Percentiles rank a stretch among this genome's conserved stretches.
phyloP scores from a whole-genome alignment of 257 asterid species.

The Capsicum baccatum region DNA sequence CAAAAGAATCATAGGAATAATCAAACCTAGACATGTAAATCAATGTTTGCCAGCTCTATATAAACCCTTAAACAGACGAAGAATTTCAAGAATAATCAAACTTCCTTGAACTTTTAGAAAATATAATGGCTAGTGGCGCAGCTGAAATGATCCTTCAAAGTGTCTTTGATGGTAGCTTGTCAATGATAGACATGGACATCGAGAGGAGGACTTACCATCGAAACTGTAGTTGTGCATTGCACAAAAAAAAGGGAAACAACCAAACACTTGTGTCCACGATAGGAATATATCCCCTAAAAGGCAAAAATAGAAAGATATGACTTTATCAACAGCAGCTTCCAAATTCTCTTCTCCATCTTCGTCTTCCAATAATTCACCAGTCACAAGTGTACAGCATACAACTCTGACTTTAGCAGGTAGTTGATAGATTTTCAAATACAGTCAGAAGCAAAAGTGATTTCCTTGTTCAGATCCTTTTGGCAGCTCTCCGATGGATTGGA shows the following conservation, averaged over 20 bases:
- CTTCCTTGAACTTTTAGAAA: neutral
- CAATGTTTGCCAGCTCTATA: constrained; percentile 32
- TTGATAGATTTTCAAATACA: neutral
- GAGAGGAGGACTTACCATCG: constrained; percentile 52
- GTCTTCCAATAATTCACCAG: neutral
- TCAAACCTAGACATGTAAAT: neutral
- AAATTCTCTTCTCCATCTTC: neutral
- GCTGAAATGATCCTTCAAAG: constrained; percentile 37
- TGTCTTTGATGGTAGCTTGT: constrained; percentile 44
- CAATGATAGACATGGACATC: constrained; percentile 41
- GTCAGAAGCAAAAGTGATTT: neutral
- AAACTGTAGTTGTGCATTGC: constrained; percentile 53
- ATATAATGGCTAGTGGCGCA: constrained; percentile 46
- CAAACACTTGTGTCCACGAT: constrained; percentile 21
- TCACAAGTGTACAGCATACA: neutral
- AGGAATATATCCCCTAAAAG: constrained; percentile 37
- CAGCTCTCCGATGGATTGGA: neutral
- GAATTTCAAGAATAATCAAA: neutral
- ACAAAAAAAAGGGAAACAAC: constrained; percentile 33
- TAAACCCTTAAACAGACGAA: constrained; percentile 31
- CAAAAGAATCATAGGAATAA: constrained; percentile 27
- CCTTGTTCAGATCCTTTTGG: constrained; percentile 1
- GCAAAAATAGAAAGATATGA: neutral
- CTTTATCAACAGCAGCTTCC: constrained; percentile 1
- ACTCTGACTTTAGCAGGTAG: neutral